Evolutionary conservation across 768 basidiomycete species (phyloP), one percentile per base, ranked within the genome.

Genomic region (Pulveroboletus ravenelii): DNA sequence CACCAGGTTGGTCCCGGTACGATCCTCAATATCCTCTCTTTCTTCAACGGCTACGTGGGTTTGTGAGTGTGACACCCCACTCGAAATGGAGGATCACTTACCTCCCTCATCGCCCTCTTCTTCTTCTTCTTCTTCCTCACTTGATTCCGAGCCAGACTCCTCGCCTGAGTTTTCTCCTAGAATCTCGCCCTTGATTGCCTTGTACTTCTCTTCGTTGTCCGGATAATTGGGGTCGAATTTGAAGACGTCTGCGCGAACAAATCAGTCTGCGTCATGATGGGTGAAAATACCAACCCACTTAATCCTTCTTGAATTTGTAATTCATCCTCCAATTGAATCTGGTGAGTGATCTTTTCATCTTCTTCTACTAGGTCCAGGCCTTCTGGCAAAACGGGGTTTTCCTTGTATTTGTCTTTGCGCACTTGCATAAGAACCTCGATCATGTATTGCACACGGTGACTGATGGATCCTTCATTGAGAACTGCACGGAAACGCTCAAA

Each of bases 381-480:
- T 62, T 98, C 96, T 2, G 91, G 85, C 36, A 98, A 67, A 56
- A 93, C 83, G 15, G 94, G 94, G 67, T 99, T 98, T 64, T 98
- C 96, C 78, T 98, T 98, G 78, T 91, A 98, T 70, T 93, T 94
- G 76, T 99, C 96, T 74, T 96, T 97, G 59, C 96, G 79, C 8
- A 96, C 91, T 71, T 98, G 96, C 91, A 99, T 98, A 41, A 98
- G 77, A 3, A 98, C 96, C 72, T 98, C 96, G 59, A 99, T 92
- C 96, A 97, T 97, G 71, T 97, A 99, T 65, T 98, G 96, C 27
- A 95, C 91, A 59, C 96, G 84, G 60, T 98, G 93, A 62, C 90
- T 93, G 68, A 99, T 95, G 39, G 79, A 74, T 23, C 93, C 93
- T 68, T 98, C 96, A 69, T 98, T 96, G 31, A 99, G 74, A 9